phyloP scores from a whole-genome alignment of 2,329 filamentous ascomycete genomes.

The Pseudocercospora cruenta region DNA sequence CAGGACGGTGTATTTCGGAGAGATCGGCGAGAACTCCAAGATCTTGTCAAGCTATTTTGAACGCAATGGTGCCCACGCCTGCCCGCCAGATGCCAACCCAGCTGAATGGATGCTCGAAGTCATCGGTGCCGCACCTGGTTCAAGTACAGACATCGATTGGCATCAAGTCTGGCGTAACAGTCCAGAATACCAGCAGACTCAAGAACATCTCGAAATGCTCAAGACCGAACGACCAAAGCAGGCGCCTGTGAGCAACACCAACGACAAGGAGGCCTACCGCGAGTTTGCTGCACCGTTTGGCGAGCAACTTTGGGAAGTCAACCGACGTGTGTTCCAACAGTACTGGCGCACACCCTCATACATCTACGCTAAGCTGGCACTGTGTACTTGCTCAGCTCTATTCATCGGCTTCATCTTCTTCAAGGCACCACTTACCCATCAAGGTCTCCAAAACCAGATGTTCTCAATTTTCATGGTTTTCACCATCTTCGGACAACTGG shows the following conservation, averaged over 20 bases:
- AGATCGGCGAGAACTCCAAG: conserved; percentile 72
- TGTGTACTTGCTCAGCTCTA: conserved; percentile 68
- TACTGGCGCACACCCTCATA: conserved; percentile 90
- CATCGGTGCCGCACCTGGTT: conserved; percentile 57
- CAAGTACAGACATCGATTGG: conserved; percentile 57
- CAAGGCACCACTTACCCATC: conserved; percentile 62
- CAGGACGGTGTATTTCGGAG: conserved; percentile 78
- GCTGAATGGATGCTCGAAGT: conserved; percentile 77
- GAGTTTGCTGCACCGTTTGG: conserved; percentile 81
- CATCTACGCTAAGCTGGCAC: conserved; percentile 78
- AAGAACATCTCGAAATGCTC: conserved; percentile 52
- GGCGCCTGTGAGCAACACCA: conserved; percentile 38
- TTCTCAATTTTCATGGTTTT: conserved; percentile 82
- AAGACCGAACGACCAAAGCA: conserved; percentile 43
- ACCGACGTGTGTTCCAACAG: conserved; percentile 79
- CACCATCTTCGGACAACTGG: conserved; percentile 78
- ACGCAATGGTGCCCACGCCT: conserved; percentile 67
- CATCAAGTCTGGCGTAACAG: conserved; percentile 53
- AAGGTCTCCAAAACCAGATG: conserved; percentile 83
- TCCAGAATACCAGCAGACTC: conserved; percentile 49
- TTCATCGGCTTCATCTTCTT: conserved; percentile 83
- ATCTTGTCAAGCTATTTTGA: conserved; percentile 76
- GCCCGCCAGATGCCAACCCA: conserved; percentile 72
- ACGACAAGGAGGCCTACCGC: conserved; percentile 62
- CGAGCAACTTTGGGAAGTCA: conserved; percentile 68